Conservation (phyloP, 257 asterid species). For the Nicotiana paniculata region DNA sequence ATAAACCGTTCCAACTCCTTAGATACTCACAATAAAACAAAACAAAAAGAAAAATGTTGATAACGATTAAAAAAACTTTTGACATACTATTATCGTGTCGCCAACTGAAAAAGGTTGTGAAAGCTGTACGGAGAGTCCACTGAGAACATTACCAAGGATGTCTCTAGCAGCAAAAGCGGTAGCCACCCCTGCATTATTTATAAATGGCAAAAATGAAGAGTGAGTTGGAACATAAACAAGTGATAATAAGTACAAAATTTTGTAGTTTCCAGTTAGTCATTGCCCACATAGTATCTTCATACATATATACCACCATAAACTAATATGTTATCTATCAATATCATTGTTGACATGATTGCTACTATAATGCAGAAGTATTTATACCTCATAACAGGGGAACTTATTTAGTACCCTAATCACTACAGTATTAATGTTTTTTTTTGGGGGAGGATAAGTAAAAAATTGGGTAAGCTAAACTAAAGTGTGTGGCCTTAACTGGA, state of each 20-base stretch:
- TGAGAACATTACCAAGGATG: constrained; percentile 82
- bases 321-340: not conserved
- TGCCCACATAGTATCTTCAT: not conserved
- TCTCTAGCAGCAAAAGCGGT: constrained; percentile 96
- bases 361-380: not conserved
- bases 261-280: not conserved
- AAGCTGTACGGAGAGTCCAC: constrained; percentile 76
- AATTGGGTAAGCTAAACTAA: not conserved
- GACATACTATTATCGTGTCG: constrained; percentile 74
- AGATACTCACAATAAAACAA: not conserved
- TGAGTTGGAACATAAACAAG: not conserved
- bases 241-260: not conserved
- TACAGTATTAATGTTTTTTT: not conserved
- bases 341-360: not conserved
- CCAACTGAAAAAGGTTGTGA: constrained; percentile 82
- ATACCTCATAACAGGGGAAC: not conserved
- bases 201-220: not conserved
- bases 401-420: not conserved
- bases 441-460: not conserved
- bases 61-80: not conserved
- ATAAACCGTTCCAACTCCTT: not conserved
- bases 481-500: not conserved
- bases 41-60: not conserved
- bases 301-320: not conserved
- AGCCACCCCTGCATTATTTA: constrained; percentile 72